phyloP scores from a whole-genome alignment of 73 alveolate genomes.

The Symbiodinium pilosum region DNA sequence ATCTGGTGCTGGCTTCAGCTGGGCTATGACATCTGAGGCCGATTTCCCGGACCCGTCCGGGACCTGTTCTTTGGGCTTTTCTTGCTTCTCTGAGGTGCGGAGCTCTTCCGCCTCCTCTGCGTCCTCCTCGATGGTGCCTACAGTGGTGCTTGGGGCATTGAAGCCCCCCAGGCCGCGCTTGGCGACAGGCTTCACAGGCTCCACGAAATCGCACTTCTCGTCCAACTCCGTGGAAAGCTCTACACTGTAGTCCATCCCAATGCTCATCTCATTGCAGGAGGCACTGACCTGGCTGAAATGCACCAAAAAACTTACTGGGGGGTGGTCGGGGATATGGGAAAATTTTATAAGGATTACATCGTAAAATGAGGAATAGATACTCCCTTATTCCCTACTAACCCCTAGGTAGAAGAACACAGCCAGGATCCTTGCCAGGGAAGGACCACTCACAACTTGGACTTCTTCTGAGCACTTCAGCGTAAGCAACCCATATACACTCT shows the following conservation, averaged over 20 bases:
- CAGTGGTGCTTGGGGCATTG: constrained; percentile 1
- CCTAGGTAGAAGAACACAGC: too few relatives aligned
- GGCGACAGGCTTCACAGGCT: constrained; percentile 30
- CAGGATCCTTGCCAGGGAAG: too few relatives aligned
- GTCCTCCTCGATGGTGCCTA: constrained; percentile 59
- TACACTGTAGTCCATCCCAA: constrained; percentile 46
- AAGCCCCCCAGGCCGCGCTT: not conserved
- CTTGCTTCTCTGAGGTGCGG: not conserved
- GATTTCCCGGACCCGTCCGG: not conserved
- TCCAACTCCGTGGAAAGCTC: constrained; percentile 86
- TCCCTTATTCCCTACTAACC: too few relatives aligned
- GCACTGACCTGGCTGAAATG: constrained; percentile 71
- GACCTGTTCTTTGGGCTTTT: not conserved
- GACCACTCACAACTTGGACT: too few relatives aligned
- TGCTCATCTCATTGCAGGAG: constrained; percentile 68
- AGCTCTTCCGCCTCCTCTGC: not conserved
- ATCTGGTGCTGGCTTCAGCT: not conserved
- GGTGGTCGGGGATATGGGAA: too few relatives aligned
- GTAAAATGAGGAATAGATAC: too few relatives aligned
- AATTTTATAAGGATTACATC: too few relatives aligned
- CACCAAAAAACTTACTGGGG: too few relatives aligned
- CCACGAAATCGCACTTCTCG: constrained; percentile 84
- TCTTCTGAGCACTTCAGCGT: too few relatives aligned
- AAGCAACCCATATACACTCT: too few relatives aligned
- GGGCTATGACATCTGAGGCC: too few relatives aligned